Evolutionary conservation across 2,329 filamentous ascomycete species (phyloP).

Genomic region (Aureobasidium sp.): DNA sequence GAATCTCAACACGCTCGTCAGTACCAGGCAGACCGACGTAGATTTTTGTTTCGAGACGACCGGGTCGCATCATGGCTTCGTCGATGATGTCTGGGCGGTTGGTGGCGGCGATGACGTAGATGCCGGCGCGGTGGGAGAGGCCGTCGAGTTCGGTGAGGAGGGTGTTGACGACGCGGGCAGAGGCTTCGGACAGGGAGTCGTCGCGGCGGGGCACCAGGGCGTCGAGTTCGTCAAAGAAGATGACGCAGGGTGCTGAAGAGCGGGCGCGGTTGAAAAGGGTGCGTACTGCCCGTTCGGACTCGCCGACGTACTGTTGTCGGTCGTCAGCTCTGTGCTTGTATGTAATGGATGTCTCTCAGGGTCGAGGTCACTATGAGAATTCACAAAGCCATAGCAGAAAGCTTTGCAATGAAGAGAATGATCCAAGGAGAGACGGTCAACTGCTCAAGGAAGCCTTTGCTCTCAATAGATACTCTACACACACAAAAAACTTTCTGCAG

Average conservation of each 20-base stretch:
- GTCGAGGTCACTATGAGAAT: too few species aligned
- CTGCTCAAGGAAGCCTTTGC: too few species aligned
- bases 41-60: constrained; percentile 77
- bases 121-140: constrained; percentile 68
- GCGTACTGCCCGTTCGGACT: constrained; percentile 86
- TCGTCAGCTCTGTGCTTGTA: too few species aligned
- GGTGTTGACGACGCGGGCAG: constrained; percentile 86
- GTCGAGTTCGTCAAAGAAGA: constrained; percentile 98
- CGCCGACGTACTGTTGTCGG: constrained; percentile 65
- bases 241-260: constrained; percentile 80
- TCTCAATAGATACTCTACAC: neutral
- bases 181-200: constrained; percentile 68
- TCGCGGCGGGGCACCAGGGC: constrained; percentile 82
- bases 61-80: constrained; percentile 85
- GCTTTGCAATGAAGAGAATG: too few species aligned
- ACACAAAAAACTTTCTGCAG: neutral
- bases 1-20: constrained; percentile 76
- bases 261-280: constrained; percentile 86
- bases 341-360: too few species aligned
- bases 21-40: constrained; percentile 80
- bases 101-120: constrained; percentile 91
- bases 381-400: too few species aligned
- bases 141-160: constrained; percentile 92
- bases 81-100: constrained; percentile 97
- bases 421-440: too few species aligned